Evolutionary conservation across 129 eudicot species (phyloP).

Genomic region (carrot (Daucus carota)): DH1_v3.0 NC_030386.2:28261001-28261500

Average conservation of each 20-base stretch:
- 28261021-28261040: background rate
- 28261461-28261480: slow-evolving; percentile 65
- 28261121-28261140: background rate
- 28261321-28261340: background rate
- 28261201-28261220: background rate
- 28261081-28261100: background rate
- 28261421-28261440: slow-evolving; percentile 82
- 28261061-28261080: background rate
- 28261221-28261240: background rate
- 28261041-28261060: background rate
- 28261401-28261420: slow-evolving; percentile 65
- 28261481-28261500: slow-evolving; percentile 42
- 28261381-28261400: slow-evolving; percentile 52
- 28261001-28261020: background rate
- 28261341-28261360: background rate
- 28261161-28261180: background rate
- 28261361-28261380: slow-evolving; percentile 64
- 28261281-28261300: background rate
- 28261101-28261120: background rate
- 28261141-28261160: background rate
- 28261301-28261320: background rate
- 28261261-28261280: background rate
- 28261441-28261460: slow-evolving; percentile 42
- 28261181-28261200: background rate
- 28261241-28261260: background rate